A percentile compares a stretch with the other conserved stretches of the same genome.
Conservation (phyloP, 2,329 filamentous ascomycete genomes). For the Fusarium pininemorale region DNA sequence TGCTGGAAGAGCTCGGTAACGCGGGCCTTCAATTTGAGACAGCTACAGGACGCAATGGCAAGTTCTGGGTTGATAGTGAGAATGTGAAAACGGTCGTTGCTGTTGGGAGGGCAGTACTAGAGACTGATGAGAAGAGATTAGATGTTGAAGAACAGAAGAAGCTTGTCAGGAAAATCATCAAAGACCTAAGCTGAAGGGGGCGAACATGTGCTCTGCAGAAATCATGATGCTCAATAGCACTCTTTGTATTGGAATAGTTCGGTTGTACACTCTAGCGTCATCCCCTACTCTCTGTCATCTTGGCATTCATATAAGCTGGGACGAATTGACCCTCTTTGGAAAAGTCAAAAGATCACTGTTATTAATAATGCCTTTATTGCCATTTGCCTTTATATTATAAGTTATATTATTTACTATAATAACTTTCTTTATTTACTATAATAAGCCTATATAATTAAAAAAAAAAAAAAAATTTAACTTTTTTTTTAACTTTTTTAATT, state of each 20-base stretch:
- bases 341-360: background rate
- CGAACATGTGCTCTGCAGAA: background rate
- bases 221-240: constrained; percentile 24
- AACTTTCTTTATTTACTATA: too few species aligned
- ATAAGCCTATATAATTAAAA: too few species aligned
- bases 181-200: constrained; percentile 58
- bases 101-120: constrained; percentile 80
- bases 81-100: constrained; percentile 76
- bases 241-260: constrained; percentile 33
- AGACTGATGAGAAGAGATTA: constrained; percentile 76
- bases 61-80: constrained; percentile 89
- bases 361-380: background rate
- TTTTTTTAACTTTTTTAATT: too few species aligned
- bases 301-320: background rate
- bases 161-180: constrained; percentile 72
- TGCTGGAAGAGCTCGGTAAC: constrained; percentile 80
- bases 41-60: constrained; percentile 90
- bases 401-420: too few species aligned
- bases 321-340: background rate
- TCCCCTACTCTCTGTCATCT: background rate
- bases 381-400: background rate
- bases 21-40: constrained; percentile 90
- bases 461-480: too few species aligned
- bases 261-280: constrained; percentile 24
- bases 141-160: constrained; percentile 74